A percentile compares a stretch with the other conserved stretches of the same genome.
Conservation (phyloP, 805 yeast species). For the Saccharomyces paradoxus region DNA sequence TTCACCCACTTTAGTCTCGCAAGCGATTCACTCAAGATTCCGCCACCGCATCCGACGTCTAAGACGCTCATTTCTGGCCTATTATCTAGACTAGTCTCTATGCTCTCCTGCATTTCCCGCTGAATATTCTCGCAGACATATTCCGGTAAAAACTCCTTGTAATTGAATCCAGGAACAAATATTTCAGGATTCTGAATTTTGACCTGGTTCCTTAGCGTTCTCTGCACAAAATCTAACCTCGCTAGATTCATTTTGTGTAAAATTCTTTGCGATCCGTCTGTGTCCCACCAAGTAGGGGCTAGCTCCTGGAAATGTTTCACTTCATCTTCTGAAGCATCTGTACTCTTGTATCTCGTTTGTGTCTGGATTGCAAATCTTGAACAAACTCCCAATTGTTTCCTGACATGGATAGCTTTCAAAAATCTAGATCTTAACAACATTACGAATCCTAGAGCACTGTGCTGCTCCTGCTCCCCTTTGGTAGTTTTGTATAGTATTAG, state of each 20-base stretch:
- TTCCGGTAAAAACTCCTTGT: conserved; percentile 52
- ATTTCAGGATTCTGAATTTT: conserved; percentile 33
- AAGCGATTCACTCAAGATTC: conserved; percentile 76
- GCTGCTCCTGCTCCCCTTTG: background rate
- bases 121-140: conserved; percentile 46
- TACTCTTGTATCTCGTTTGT: conserved; percentile 2
- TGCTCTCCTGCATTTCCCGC: conserved; percentile 40
- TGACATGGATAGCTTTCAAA: background rate
- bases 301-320: conserved; percentile 72
- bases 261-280: conserved; percentile 84
- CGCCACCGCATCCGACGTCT: conserved; percentile 99
- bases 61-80: conserved; percentile 42
- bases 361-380: background rate
- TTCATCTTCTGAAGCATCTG: conserved; percentile 42
- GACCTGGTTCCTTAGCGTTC: conserved; percentile 37
- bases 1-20: conserved; percentile 63
- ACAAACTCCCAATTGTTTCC: background rate
- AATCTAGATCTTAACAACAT: background rate
- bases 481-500: background rate
- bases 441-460: background rate
- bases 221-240: conserved; percentile 77
- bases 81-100: conserved; percentile 21
- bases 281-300: conserved; percentile 98
- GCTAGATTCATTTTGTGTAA: conserved; percentile 89
- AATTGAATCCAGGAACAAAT: conserved; percentile 71